These are phyloP conservation scores for Closterium sp. DNA, from an alignment of 139 green algal species.

Conservation along the genomic window DNA sequence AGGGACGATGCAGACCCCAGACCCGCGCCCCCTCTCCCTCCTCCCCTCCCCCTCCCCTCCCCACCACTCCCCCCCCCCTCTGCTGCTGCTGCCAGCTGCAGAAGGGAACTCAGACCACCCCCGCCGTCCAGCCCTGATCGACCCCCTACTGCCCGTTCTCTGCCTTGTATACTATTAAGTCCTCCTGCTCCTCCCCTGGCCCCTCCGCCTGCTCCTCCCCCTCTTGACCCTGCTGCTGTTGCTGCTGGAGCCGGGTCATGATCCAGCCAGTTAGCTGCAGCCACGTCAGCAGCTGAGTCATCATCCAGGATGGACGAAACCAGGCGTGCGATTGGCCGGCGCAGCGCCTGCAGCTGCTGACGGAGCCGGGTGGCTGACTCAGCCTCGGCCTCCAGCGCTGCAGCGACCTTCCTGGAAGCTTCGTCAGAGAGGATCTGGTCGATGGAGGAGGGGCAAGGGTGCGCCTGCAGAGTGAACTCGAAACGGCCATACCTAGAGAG, in stretches of 20 bases:
- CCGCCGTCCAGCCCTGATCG: no score
- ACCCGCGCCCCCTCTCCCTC: not conserved
- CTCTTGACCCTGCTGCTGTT: not conserved
- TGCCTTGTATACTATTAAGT: no score
- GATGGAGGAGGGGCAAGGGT: no score
- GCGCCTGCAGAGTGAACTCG: slow-evolving; percentile 38
- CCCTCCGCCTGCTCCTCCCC: not conserved
- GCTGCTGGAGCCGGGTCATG: not conserved
- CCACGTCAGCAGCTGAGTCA: slow-evolving; percentile 2
- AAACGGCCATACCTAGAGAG: slow-evolving; percentile 52
- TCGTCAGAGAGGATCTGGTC: no score
- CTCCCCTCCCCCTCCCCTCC: not conserved
- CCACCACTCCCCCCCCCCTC: no score
- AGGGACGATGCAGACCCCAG: not conserved
- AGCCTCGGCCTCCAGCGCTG: slow-evolving; percentile 49
- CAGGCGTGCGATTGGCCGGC: slow-evolving; percentile 48
- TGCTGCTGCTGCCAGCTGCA: not conserved
- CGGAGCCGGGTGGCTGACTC: slow-evolving; percentile 48
- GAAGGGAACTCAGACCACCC: not conserved
- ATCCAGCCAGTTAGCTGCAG: not conserved
- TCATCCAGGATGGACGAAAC: slow-evolving; percentile 38
- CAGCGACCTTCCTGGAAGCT: slow-evolving; percentile 34
- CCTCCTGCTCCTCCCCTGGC: no score
- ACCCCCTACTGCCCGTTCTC: no score
- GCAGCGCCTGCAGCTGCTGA: slow-evolving; percentile 52